phyloP scores from a whole-genome alignment of 495 filamentous ascomycete species.

The Trypethelium eluteriae region DNA sequence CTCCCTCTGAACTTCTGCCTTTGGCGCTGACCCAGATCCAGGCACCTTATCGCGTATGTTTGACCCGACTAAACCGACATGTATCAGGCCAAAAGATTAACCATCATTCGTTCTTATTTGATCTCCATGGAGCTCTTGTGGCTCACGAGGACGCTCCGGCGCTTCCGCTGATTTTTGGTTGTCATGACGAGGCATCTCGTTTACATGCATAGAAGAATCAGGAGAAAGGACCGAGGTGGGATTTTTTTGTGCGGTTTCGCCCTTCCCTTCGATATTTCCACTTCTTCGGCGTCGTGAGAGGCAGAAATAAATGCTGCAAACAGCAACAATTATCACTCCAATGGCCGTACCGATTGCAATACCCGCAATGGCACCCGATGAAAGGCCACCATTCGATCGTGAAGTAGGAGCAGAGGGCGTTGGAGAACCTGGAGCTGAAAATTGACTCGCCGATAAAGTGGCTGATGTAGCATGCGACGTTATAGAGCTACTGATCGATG shows the following conservation, averaged over 20 bases:
- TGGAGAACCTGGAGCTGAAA: background rate
- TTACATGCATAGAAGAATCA: background rate
- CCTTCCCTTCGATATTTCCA: background rate
- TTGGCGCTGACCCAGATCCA: background rate
- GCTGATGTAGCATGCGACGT: background rate
- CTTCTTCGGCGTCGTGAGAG: background rate
- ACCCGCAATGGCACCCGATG: background rate
- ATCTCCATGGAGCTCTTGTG: conserved; percentile 1
- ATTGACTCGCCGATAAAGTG: background rate
- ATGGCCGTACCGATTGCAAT: conserved; percentile 4
- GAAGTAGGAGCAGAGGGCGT: background rate
- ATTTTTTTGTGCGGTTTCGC: background rate
- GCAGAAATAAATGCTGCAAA: background rate
- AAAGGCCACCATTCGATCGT: background rate
- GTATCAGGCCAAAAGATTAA: background rate
- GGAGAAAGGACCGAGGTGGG: background rate
- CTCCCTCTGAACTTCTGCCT: background rate
- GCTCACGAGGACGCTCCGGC: background rate
- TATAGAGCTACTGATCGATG: background rate
- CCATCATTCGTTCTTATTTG: background rate
- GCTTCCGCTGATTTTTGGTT: conserved; percentile 1
- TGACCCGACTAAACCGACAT: background rate
- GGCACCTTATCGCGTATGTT: background rate
- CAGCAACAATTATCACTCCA: background rate
- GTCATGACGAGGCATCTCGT: background rate